phyloP scores from a whole-genome alignment of 2,329 filamentous ascomycete species.

The Dothidotthia symphoricarpi region DNA sequence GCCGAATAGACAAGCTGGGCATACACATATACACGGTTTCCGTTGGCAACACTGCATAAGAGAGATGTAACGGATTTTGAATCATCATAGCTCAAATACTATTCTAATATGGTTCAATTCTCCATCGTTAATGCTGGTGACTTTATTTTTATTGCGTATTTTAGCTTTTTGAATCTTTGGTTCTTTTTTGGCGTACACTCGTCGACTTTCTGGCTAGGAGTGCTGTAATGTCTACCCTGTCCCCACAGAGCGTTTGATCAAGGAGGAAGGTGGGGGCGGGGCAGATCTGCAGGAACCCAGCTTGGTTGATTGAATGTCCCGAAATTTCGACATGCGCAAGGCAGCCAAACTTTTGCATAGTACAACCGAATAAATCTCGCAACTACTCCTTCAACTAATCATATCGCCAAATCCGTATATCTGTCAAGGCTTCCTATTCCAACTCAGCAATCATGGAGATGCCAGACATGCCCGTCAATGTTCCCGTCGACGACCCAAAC shows the following conservation, averaged over 20 bases:
- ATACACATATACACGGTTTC: no score
- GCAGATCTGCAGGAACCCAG: slow-evolving; percentile 21
- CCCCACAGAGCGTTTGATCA: slow-evolving; percentile 2
- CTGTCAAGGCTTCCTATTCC: not conserved
- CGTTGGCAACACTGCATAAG: no score
- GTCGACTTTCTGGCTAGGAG: no score
- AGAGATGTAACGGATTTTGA: no score
- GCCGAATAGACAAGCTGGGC: no score
- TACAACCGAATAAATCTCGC: not conserved
- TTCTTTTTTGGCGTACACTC: no score
- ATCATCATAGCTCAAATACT: no score
- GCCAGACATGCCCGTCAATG: slow-evolving; percentile 62
- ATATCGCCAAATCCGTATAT: slow-evolving; percentile 32
- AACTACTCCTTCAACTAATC: not conserved
- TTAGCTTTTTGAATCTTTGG: no score
- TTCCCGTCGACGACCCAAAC: slow-evolving; percentile 92
- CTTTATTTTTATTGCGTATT: no score
- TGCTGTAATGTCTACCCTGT: no score
- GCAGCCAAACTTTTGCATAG: slow-evolving; percentile 13
- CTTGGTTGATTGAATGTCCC: slow-evolving; percentile 8
- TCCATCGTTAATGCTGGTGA: no score
- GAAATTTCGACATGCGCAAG: slow-evolving; percentile 12
- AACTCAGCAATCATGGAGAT: slow-evolving; percentile 30
- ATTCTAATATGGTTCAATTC: no score
- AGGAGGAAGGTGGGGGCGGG: slow-evolving; percentile 24